Percentiles rank a stretch among this genome's conserved stretches.
phyloP scores from a whole-genome alignment of 768 basidiomycete genomes.

The Boletus coccyginus region DNA sequence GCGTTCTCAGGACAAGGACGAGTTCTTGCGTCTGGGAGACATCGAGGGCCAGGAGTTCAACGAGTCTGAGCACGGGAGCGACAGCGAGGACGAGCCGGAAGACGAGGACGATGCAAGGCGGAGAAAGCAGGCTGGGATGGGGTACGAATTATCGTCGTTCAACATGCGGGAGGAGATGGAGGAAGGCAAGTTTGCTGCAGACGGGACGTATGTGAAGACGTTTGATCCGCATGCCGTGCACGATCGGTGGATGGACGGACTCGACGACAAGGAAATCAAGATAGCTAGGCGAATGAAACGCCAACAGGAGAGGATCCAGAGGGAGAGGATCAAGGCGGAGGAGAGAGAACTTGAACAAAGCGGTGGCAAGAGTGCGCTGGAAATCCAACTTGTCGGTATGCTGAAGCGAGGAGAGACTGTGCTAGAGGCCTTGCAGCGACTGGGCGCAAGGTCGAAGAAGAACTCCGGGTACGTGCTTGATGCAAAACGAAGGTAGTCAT shows the following conservation, averaged over 20 bases:
- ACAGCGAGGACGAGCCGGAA: constrained; percentile 43
- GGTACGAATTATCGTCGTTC: constrained; percentile 90
- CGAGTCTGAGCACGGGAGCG: constrained; percentile 34
- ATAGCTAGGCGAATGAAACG: constrained; percentile 73
- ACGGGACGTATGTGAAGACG: constrained; percentile 82
- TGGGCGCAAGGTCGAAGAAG: constrained; percentile 68
- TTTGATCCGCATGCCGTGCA: constrained; percentile 90
- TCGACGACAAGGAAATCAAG: constrained; percentile 84
- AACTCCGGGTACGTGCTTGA: constrained; percentile 23
- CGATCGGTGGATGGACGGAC: constrained; percentile 93
- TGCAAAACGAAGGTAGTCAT: not conserved
- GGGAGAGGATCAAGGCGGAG: constrained; percentile 65
- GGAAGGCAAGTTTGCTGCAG: constrained; percentile 94
- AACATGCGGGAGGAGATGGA: constrained; percentile 99
- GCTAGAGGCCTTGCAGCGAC: constrained; percentile 80
- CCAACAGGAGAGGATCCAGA: constrained; percentile 69
- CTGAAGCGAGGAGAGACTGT: constrained; percentile 91
- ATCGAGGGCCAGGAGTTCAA: constrained; percentile 96
- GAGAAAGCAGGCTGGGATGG: constrained; percentile 84
- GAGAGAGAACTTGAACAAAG: constrained; percentile 69
- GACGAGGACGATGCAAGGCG: constrained; percentile 81
- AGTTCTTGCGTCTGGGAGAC: constrained; percentile 84
- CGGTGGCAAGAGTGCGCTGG: constrained; percentile 61
- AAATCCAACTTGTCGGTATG: constrained; percentile 65
- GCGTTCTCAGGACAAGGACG: constrained; percentile 56